Evolutionary conservation across 139 green algal genomes (phyloP).

Genomic region (Yamagishiella unicocca): DNA sequence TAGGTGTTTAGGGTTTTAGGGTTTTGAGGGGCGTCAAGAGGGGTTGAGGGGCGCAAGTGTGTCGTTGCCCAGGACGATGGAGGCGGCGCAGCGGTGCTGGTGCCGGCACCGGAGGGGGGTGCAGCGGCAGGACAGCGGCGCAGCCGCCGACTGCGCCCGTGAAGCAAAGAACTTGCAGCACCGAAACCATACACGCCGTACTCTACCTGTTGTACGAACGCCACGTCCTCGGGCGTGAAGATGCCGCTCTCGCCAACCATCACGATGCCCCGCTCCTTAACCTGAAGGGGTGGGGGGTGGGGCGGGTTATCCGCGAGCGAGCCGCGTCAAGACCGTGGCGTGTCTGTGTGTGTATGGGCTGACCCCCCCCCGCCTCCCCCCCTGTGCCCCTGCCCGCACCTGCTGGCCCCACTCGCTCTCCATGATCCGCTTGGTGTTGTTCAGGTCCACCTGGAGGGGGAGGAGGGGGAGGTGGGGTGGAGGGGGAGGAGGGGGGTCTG

Average conservation of each 20-base stretch:
- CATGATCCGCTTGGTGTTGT: constrained; percentile 89
- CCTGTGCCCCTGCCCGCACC: constrained; percentile 53
- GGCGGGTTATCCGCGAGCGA: neutral
- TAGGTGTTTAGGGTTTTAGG: too few relatives aligned
- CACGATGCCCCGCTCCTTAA: constrained; percentile 82
- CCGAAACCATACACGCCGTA: too few relatives aligned
- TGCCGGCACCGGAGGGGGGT: too few relatives aligned
- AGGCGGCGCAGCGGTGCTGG: too few relatives aligned
- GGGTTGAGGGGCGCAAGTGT: too few relatives aligned
- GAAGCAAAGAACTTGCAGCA: too few relatives aligned
- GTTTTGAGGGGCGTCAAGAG: too few relatives aligned
- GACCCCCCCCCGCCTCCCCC: neutral
- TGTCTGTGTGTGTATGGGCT: neutral
- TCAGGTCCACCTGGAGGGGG: constrained; percentile 85
- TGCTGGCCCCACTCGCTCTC: constrained; percentile 80
- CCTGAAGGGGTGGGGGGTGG: constrained; percentile 49
- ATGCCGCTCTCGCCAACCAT: constrained; percentile 97
- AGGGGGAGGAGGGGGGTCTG: neutral
- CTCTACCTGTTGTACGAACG: constrained; percentile 82
- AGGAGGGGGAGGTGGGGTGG: neutral
- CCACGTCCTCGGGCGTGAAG: constrained; percentile 95
- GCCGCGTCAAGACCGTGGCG: too few relatives aligned
- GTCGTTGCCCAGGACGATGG: too few relatives aligned
- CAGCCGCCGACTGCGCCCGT: too few relatives aligned
- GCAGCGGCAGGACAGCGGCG: too few relatives aligned